Evolutionary conservation across 2,329 filamentous ascomycete species (phyloP), one percentile per base, ranked within the genome.

Genomic region (Parastagonospora nodorum): DNA sequence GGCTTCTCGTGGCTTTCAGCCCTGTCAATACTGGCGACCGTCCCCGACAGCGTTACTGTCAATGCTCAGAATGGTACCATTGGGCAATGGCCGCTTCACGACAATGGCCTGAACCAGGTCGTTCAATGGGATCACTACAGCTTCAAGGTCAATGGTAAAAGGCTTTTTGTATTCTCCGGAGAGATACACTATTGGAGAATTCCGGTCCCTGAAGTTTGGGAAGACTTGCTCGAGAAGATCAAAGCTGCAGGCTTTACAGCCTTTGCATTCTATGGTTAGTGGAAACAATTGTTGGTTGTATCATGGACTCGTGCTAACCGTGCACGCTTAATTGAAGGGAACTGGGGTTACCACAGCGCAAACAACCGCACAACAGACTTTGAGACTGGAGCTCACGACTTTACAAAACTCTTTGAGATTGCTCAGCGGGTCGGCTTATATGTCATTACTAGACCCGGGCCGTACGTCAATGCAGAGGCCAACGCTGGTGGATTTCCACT

Each of bases 391-490:
- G 79, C 81, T 2, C 82, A 81, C 51, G 75, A 84, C 57, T 80
- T 84, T 50, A 78, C 77, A 4, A 70, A 73, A 8, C 75, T 84
- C 35, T 78, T 82, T 44, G 77, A 80, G 27, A 73, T 83, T 24
- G 82, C 82, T 2, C 78, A 82, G 55, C 75, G 81, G 33, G 69
- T 83, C 19, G 82, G 82, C 2, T 69, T 84, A 33, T 84, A 83
- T 55, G 76, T 83, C 33, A 78, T 84, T 27, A 77, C 80, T 1
- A 75, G 84, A 0, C 82, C 84, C 0, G 84, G 84, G 0, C 84
- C 84, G 0, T 88, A 87, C 49, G 79, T 85, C 50, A 88, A 87
- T 54, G 85, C 84, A 1, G 85, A 87, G 63, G 77, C 83, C 2
- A 85, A 82, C 54, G 83, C 80, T 1, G 85, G 85, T 29, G 85